phyloP scores from a whole-genome alignment of 2,329 filamentous ascomycete species.

The Pseudogymnoascus sp. region DNA sequence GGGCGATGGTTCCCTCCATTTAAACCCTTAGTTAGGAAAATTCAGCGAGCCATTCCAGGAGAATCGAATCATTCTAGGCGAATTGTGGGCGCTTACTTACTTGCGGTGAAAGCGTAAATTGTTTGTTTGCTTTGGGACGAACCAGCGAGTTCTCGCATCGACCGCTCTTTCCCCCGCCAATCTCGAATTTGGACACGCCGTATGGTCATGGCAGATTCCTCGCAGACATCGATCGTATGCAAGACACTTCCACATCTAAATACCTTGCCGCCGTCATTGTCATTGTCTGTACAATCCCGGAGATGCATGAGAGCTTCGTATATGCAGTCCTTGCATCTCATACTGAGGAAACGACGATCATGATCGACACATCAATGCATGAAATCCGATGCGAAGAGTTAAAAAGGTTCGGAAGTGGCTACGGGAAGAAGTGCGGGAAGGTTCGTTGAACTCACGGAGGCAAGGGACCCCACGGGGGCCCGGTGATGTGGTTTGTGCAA shows the following conservation, averaged over 20 bases:
- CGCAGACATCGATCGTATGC: background rate
- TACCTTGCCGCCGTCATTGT: background rate
- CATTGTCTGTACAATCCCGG: background rate
- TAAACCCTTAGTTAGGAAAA: background rate
- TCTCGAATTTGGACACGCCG: background rate
- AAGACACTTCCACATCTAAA: background rate
- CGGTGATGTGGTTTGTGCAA: background rate
- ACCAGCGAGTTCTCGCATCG: background rate
- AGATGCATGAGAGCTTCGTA: background rate
- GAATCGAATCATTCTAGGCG: background rate
- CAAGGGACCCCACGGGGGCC: background rate
- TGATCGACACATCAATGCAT: background rate
- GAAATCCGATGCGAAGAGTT: background rate
- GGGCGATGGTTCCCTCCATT: background rate
- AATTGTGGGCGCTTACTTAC: background rate
- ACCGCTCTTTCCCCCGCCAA: background rate
- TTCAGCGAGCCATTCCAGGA: background rate
- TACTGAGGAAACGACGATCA: background rate
- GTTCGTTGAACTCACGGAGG: background rate
- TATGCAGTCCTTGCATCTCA: background rate
- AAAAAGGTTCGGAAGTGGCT: conserved; percentile 5
- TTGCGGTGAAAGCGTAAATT: background rate
- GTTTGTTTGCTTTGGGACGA: background rate
- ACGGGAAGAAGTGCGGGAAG: background rate
- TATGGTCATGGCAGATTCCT: background rate